phyloP scores from a whole-genome alignment of 495 filamentous ascomycete species.

The Cairneyella variabilis region DNA sequence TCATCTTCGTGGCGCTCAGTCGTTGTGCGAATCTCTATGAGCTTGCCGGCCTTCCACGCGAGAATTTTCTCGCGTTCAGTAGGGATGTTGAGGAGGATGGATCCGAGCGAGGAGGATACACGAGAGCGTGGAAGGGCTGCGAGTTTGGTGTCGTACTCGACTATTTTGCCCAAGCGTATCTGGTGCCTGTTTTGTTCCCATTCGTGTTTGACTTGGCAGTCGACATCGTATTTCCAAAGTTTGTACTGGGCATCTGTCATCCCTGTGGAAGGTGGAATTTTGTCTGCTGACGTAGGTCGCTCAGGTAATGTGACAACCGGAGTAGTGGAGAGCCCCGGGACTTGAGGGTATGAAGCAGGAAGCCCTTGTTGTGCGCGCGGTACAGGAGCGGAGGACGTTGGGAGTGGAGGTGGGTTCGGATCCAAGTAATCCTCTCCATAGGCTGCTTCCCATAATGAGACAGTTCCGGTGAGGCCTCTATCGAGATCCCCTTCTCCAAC shows the following conservation, averaged over 20 bases:
- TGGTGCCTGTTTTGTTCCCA: not conserved
- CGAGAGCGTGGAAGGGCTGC: not conserved
- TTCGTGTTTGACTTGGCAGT: too few relatives aligned
- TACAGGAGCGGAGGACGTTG: not conserved
- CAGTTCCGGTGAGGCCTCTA: not conserved
- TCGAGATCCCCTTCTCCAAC: too few relatives aligned
- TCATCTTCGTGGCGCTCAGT: not conserved
- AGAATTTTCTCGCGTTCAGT: not conserved
- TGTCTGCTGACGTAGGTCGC: not conserved
- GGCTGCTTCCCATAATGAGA: not conserved
- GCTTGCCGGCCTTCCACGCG: not conserved
- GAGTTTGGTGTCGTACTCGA: not conserved
- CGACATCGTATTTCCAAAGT: not conserved
- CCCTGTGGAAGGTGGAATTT: not conserved
- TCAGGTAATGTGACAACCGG: too few relatives aligned
- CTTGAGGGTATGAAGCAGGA: too few relatives aligned
- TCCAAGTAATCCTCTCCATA: slow-evolving; percentile 8
- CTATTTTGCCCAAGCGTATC: not conserved
- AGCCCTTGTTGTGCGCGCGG: not conserved
- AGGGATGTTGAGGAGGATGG: not conserved
- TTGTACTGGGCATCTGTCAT: not conserved
- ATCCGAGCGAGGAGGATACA: not conserved
- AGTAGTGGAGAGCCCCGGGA: too few relatives aligned
- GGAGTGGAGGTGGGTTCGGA: not conserved
- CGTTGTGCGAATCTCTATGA: not conserved